phyloP scores from a whole-genome alignment of 2,329 filamentous ascomycete species.

The Talaromyces funiculosus region DNA sequence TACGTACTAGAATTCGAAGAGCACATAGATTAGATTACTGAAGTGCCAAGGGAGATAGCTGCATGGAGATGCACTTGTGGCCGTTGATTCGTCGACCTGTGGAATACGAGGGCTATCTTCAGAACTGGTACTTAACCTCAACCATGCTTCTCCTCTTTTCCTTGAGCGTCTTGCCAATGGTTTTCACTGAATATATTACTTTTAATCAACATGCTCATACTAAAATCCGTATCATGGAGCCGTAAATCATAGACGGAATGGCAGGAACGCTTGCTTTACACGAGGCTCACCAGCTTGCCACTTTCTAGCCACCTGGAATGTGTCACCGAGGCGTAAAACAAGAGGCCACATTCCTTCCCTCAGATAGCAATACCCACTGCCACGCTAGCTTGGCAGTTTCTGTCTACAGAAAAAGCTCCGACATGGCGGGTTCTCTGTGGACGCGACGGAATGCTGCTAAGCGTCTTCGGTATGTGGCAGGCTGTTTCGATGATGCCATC shows the following conservation, averaged over 20 bases:
- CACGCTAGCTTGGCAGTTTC: background rate
- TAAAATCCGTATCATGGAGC: too few relatives aligned
- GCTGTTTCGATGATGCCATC: background rate
- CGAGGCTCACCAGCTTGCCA: background rate
- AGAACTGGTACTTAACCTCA: background rate
- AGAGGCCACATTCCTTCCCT: background rate
- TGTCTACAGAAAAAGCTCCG: background rate
- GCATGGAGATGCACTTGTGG: too few relatives aligned
- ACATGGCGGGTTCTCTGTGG: background rate
- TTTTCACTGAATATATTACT: too few relatives aligned
- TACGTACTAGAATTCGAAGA: too few relatives aligned
- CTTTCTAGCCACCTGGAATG: background rate
- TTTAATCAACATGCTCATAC: too few relatives aligned
- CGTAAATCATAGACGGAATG: background rate
- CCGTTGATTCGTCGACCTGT: background rate
- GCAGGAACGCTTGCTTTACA: background rate
- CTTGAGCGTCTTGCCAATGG: too few relatives aligned
- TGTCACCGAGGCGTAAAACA: background rate
- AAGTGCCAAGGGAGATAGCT: too few relatives aligned
- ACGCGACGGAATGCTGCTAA: slow-evolving; percentile 12
- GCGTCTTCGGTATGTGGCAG: slow-evolving; percentile 10
- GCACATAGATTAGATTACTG: too few relatives aligned
- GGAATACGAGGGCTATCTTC: background rate
- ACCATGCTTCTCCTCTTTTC: too few relatives aligned
- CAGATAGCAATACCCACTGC: background rate